phyloP scores from a whole-genome alignment of 805 yeast genomes.

The Torulaspora franciscae region DNA sequence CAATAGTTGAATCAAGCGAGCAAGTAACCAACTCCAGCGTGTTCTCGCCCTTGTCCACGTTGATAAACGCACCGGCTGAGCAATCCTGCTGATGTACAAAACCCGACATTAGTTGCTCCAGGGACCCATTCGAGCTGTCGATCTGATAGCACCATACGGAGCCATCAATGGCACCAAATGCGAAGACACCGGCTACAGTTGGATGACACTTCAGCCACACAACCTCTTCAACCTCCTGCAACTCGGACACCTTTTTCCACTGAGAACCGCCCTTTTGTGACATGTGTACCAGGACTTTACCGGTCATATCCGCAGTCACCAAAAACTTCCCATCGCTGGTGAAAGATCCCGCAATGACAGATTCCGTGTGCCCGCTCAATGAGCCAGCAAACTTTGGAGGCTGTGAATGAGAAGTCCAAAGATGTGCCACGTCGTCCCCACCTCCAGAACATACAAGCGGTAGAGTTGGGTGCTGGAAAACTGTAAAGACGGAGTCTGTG shows the following conservation, averaged over 20 bases:
- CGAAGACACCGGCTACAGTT: conserved; percentile 62
- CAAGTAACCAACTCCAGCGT: conserved; percentile 65
- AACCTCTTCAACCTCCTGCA: conserved; percentile 88
- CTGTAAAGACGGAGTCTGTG: conserved; percentile 75
- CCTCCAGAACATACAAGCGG: conserved; percentile 93
- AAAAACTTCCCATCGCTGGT: conserved; percentile 75
- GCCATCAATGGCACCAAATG: conserved; percentile 90
- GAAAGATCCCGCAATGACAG: conserved; percentile 80
- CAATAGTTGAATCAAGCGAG: conserved; percentile 80
- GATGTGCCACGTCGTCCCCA: conserved; percentile 81
- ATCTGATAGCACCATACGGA: conserved; percentile 90
- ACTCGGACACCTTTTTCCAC: conserved; percentile 65
- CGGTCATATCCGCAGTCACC: conserved; percentile 93
- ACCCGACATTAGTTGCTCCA: conserved; percentile 72
- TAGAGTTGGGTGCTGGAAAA: conserved; percentile 77
- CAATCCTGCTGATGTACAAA: conserved; percentile 78
- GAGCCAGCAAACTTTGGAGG: conserved; percentile 79
- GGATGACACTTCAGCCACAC: conserved; percentile 84
- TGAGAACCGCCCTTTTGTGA: conserved; percentile 72
- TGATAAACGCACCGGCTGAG: conserved; percentile 72
- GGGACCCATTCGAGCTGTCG: conserved; percentile 43
- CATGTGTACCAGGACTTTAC: conserved; percentile 70
- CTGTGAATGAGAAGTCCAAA: conserved; percentile 88
- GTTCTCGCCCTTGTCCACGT: conserved; percentile 48
- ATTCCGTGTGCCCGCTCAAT: conserved; percentile 78